phyloP scores from a whole-genome alignment of 2,329 filamentous ascomycete genomes.

The Fusarium nematophilum region DNA sequence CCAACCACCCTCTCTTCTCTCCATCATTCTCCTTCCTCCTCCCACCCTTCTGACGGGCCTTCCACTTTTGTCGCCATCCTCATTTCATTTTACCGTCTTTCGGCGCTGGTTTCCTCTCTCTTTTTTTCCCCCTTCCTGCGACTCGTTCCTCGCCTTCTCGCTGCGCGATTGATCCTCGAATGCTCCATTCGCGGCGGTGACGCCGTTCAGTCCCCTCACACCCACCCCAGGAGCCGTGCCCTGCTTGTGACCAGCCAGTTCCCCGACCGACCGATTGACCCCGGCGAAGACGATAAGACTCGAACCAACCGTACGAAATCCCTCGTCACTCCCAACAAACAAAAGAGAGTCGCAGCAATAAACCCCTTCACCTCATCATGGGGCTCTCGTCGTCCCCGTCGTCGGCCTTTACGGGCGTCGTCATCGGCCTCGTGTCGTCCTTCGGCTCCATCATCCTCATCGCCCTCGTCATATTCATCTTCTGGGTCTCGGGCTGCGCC shows the following conservation, averaged over 20 bases:
- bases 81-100: constrained; percentile 20
- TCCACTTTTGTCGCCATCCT: constrained; percentile 11
- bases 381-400: constrained; percentile 48
- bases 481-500: constrained; percentile 78
- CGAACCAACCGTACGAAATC: constrained; percentile 31
- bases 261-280: constrained; percentile 30
- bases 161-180: constrained; percentile 42
- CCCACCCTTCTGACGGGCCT: constrained; percentile 15
- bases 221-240: constrained; percentile 36
- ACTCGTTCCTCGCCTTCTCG: constrained; percentile 13
- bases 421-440: constrained; percentile 94
- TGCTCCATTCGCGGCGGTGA: constrained; percentile 45
- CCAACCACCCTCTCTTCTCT: constrained; percentile 29
- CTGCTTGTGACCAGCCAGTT: no score
- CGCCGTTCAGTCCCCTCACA: no score
- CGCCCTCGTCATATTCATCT: constrained; percentile 89
- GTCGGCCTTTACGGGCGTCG: constrained; percentile 76
- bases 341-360: neutral
- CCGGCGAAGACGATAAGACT: constrained; percentile 31
- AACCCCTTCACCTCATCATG: constrained; percentile 41
- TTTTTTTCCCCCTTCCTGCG: constrained; percentile 4
- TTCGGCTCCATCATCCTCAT: constrained; percentile 92
- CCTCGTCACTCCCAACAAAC: neutral
- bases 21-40: constrained; percentile 29
- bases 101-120: constrained; percentile 9